Evolutionary conservation across 1,284 basidiomycete species (phyloP), one percentile per base, ranked within the genome.

Genomic region (Malassezia vespertilionis): DNA sequence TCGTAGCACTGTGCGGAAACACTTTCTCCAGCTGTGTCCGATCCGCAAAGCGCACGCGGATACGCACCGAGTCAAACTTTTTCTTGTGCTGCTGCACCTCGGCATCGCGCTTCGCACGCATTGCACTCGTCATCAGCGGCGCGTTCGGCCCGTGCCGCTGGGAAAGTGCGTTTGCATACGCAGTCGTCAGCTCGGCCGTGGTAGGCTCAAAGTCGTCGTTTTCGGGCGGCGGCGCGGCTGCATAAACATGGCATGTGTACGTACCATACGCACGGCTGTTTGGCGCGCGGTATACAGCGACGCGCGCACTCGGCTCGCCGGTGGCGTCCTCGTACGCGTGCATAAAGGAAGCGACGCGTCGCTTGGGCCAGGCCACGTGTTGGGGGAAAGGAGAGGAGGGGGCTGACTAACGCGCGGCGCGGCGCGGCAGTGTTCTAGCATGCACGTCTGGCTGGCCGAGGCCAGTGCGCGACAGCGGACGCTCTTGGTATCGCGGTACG

Each of bases 21-120:
- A 73, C 71, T 56, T 79, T 80, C 72, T 91, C 86, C n/a, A 91
- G 75, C 64, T 83, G 80, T 4, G 81, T 84, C 34, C 82, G 78
- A 70, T 89, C 84, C 23, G 79, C 75, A 67, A 90, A 90, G 54
- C 78, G 78, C 54, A 91, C 72, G 17, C 87, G 80, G 54, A 91
- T 83, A 0, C 77, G 82, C 55, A 86, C 83, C 44, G 76, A 78
- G 3, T 84, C 83, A 79, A 80, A 87, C 61, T 79, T 76, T 46
- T 79, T 78, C 30, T 74, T 75, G 62, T 79, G 81, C 20, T 75
- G 74, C 61, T 78, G 79, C 4, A 42, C 42, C 31, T 54, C 60
- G 1, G 46, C 54, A 53, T 79, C 77, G 35, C 78, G 76, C 14
- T 78, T 77, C 39, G 87, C 84, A 35, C 84, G 76, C 42, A 78